Conservation (phyloP, 306 rosid genomes). For the Dicorynia guianensis region DNA sequence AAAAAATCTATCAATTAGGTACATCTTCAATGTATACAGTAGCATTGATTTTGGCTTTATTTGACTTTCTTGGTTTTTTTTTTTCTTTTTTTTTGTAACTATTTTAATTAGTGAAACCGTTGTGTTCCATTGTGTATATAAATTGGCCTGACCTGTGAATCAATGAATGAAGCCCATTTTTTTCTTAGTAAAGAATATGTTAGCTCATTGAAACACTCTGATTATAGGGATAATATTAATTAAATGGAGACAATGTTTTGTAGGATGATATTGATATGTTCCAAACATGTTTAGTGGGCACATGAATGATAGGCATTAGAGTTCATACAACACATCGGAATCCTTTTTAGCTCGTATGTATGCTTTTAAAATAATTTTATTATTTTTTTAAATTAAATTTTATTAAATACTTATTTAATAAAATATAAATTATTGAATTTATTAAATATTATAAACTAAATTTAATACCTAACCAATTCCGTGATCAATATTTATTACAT, state of each 20-base stretch:
- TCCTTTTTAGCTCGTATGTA: neutral
- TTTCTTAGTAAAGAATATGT: constrained; percentile 16
- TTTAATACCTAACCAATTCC: no score
- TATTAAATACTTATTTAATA: no score
- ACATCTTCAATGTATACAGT: constrained; percentile 21
- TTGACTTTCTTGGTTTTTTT: constrained; percentile 20
- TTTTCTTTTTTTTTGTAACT: constrained; percentile 11
- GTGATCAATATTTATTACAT: no score
- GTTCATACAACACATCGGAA: neutral
- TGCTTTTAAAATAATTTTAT: no score
- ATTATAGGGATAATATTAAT: constrained; percentile 31
- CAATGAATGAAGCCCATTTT: constrained; percentile 35
- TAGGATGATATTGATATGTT: constrained; percentile 1
- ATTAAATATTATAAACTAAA: no score
- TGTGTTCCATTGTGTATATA: neutral
- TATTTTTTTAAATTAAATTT: no score
- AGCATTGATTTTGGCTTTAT: constrained; percentile 44
- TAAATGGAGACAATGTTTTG: constrained; percentile 30
- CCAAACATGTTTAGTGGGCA: constrained; percentile 28
- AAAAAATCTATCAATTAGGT: constrained; percentile 21
- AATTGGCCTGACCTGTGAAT: constrained; percentile 37
- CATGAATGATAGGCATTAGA: constrained; percentile 16
- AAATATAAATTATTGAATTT: no score
- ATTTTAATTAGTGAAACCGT: neutral
- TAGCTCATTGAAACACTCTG: neutral